These are phyloP conservation scores for Rhizophora mangle DNA, from an alignment of 345 rosid genomes.

Conservation along the genomic window DNA sequence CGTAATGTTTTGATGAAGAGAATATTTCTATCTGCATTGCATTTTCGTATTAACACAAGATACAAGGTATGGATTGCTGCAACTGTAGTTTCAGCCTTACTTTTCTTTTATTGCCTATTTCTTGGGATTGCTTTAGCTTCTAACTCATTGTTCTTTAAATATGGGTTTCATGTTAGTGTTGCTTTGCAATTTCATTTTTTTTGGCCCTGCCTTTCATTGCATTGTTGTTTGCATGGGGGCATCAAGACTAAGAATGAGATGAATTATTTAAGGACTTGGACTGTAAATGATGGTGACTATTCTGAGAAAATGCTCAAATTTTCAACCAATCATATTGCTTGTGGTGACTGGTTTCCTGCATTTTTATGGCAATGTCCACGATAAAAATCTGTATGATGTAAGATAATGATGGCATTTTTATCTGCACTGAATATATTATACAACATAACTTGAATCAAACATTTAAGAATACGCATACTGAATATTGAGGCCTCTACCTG, in stretches of 20 bases:
- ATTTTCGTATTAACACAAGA: conserved; percentile 94
- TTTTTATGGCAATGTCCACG: neutral
- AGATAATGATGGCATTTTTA: neutral
- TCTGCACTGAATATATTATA: neutral
- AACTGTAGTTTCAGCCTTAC: neutral
- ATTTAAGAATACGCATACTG: neutral
- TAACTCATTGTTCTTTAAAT: neutral
- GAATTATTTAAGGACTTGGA: neutral
- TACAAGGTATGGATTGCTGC: conserved; percentile 63
- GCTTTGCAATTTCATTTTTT: neutral
- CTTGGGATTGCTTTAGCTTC: neutral
- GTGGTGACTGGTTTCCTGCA: neutral
- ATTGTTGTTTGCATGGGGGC: neutral
- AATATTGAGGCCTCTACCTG: neutral
- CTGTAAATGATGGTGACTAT: neutral
- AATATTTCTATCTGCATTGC: conserved; percentile 96
- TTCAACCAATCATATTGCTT: neutral
- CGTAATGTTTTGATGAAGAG: conserved; percentile 96
- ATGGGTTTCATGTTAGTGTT: neutral
- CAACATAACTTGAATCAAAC: neutral
- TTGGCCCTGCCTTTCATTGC: neutral
- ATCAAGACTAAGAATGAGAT: neutral
- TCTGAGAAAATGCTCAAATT: neutral
- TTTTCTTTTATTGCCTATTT: conserved; percentile 6
- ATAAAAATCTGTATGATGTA: neutral